Evolutionary conservation across 805 yeast species (phyloP), one percentile per base, ranked within the genome.

Genomic region (Hanseniaspora hatyaiensis): DNA sequence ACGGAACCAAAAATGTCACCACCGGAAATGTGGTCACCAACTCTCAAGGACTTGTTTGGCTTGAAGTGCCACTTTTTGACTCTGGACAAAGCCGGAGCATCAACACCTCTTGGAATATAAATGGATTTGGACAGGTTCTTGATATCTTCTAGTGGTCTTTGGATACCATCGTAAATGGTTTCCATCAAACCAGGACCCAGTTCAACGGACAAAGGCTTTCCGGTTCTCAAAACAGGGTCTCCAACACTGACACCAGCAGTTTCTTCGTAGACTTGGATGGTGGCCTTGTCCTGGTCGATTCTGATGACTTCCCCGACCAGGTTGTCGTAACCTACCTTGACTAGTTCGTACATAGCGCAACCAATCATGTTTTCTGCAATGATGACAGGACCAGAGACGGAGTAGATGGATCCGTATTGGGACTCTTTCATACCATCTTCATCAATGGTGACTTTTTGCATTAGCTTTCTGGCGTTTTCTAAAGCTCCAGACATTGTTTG

Each of bases 181-280:
- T 92, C 98, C 95, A 92, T 88, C 60, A 92, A 75, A 65, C 99
- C 99, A 26, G 99, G 99, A 63, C 99, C 99, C 64, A 92, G 73
- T 70, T 92, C 99, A 47, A 92, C 99, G 45, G 96, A 87, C 57
- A 92, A 73, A n/a, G 99, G 99, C 68, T 92, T 87, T 54, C 98
- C 98, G 6, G 98, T 92, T 72, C 98, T 81, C 60, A 85, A 71
- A 47, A 92, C 99, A 2, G 99, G 99, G 65, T 92, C 98, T 60
- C 99, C 99, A 40, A 92, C 97, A 39, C 96, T 89, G 51, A 92
- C 92, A 71, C 99, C 99, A 1, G 97, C 94, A 39, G 99, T 92
- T 69, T 92, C 99, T 72, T 92, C 99, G 67, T 92, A 92, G 50
- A 92, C 98, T 74, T 92, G 99, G 59, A 92, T 86, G 40, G 98